Evolutionary conservation across 371 early-diverging fungal species (phyloP).

Genomic region (Saksenaea vasiformis): DNA sequence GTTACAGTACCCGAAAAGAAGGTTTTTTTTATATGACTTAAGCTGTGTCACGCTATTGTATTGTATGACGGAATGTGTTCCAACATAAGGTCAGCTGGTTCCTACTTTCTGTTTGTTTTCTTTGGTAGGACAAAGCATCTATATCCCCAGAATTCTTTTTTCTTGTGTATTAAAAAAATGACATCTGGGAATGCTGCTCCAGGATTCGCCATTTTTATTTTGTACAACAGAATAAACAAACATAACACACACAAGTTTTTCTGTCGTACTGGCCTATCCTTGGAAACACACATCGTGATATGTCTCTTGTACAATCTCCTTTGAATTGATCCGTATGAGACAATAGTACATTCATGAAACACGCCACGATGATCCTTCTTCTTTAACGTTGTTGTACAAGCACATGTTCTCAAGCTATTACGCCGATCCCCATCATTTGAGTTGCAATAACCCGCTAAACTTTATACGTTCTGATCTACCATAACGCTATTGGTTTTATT

Average conservation of each 20-base stretch:
- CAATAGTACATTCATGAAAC: not conserved
- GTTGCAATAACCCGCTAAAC: not conserved
- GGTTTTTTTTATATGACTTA: not conserved
- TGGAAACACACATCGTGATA: not conserved
- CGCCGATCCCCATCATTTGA: not conserved
- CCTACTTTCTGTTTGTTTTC: slow-evolving; percentile 1
- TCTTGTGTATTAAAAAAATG: not conserved
- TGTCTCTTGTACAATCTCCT: not conserved
- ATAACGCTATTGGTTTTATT: not conserved
- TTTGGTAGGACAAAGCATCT: not conserved
- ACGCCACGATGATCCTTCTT: not conserved
- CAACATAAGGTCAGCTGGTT: not conserved
- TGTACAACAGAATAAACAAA: not conserved
- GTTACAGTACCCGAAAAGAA: not conserved
- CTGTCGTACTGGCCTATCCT: not conserved
- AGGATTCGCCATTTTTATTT: not conserved
- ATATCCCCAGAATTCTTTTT: slow-evolving; percentile 2
- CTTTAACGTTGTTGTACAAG: not conserved
- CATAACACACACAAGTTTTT: not conserved
- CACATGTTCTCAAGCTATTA: slow-evolving; percentile 3
- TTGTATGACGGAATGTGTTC: not conserved
- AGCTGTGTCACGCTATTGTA: not conserved
- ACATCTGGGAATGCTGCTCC: not conserved
- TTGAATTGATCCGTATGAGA: not conserved
- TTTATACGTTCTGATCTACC: not conserved